These are phyloP conservation scores for Colletotrichum gloeosporioides DNA, from an alignment of 2,329 filamentous ascomycete genomes.

Conservation along the genomic window DNA sequence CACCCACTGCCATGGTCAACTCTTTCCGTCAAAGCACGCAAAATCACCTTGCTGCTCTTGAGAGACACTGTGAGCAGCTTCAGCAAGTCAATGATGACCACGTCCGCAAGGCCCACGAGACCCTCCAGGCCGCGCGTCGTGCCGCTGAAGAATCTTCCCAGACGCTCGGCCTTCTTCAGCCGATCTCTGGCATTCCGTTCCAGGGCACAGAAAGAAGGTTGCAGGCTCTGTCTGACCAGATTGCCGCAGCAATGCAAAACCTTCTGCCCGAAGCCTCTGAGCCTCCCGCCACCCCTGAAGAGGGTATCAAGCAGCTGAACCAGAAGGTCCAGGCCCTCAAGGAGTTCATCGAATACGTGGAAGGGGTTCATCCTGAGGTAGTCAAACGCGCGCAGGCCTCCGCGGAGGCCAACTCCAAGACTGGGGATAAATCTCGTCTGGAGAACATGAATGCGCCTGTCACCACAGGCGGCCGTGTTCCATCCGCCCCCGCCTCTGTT, in stretches of 20 bases:
- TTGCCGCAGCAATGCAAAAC: not conserved
- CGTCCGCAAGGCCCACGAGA: not conserved
- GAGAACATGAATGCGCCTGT: not conserved
- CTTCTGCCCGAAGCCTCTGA: not conserved
- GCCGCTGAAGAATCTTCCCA: not conserved
- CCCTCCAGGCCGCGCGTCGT: not conserved
- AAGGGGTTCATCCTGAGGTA: constrained; percentile 15
- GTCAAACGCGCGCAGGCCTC: constrained; percentile 5
- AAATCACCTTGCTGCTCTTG: not conserved
- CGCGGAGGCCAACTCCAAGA: not conserved
- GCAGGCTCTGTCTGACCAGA: constrained; percentile 10
- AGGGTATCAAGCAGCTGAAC: not conserved
- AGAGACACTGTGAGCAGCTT: constrained; percentile 8
- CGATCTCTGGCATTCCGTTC: constrained; percentile 10
- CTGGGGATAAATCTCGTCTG: not conserved
- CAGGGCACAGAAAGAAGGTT: constrained; percentile 12
- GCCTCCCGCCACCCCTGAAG: not conserved
- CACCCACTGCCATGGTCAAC: constrained; percentile 1
- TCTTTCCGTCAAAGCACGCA: constrained; percentile 14
- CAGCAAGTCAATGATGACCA: not conserved
- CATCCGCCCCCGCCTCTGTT: constrained; percentile 11
- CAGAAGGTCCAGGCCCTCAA: constrained; percentile 13
- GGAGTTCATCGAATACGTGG: constrained; percentile 17
- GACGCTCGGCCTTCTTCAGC: constrained; percentile 5
- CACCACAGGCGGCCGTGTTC: not conserved